A percentile compares a stretch with the other conserved stretches of the same genome.
Conservation (phyloP, 2,329 filamentous ascomycete genomes). For the Colletotrichum cordylinicola region DNA sequence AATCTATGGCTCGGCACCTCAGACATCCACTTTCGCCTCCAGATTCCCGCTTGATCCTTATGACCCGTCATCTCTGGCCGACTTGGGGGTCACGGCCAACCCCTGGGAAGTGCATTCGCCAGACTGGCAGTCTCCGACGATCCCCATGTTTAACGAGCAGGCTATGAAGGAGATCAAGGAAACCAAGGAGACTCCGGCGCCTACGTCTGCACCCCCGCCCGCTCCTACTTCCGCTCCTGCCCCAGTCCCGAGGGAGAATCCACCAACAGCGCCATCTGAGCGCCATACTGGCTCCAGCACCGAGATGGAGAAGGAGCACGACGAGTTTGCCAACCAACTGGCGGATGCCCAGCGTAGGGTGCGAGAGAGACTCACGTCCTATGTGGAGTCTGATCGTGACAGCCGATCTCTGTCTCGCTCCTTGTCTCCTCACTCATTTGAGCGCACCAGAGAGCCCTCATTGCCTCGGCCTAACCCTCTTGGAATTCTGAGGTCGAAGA, state of each 20-base stretch:
- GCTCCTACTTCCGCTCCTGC: neutral
- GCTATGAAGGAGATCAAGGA: neutral
- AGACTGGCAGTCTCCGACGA: constrained; percentile 24
- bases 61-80: constrained; percentile 32
- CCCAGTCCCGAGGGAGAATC: neutral
- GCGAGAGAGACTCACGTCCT: constrained; percentile 74
- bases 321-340: constrained; percentile 77
- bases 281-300: constrained; percentile 2
- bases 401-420: constrained; percentile 51
- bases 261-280: neutral
- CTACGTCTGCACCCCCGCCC: neutral
- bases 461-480: constrained; percentile 60
- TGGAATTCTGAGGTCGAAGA: constrained; percentile 69
- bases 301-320: constrained; percentile 59
- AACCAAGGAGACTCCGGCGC: neutral
- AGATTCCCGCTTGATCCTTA: constrained; percentile 40
- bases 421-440: constrained; percentile 44
- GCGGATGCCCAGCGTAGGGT: constrained; percentile 70
- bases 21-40: constrained; percentile 41
- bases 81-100: constrained; percentile 41
- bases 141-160: constrained; percentile 12
- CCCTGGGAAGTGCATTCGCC: constrained; percentile 46
- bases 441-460: constrained; percentile 37
- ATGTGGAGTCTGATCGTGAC: constrained; percentile 63
- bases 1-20: constrained; percentile 64